A percentile compares a stretch with the other conserved stretches of the same genome.
These are phyloP conservation scores for Mucor racemosus DNA, from an alignment of 371 early-diverging fungal genomes.

Conservation along the genomic window DNA sequence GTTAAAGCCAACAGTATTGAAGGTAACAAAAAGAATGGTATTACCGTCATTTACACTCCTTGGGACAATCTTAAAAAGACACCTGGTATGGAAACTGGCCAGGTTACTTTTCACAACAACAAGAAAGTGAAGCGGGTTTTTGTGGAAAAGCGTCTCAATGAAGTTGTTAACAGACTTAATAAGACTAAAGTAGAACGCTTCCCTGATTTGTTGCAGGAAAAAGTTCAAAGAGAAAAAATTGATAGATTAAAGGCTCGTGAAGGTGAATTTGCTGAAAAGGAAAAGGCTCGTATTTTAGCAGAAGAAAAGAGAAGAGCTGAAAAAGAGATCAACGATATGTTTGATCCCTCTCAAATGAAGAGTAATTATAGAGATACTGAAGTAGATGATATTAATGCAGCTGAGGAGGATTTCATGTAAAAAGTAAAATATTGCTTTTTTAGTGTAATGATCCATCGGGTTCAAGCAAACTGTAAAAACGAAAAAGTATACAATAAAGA, in stretches of 20 bases:
- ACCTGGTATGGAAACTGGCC: conserved; percentile 93
- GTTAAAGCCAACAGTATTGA: conserved; percentile 89
- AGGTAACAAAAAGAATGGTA: conserved; percentile 77
- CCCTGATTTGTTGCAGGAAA: conserved; percentile 80
- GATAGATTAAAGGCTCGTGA: conserved; percentile 51
- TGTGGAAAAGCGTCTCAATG: conserved; percentile 81
- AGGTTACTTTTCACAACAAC: conserved; percentile 88
- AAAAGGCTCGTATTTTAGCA: conserved; percentile 35
- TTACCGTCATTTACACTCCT: conserved; percentile 94
- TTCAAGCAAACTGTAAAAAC: too few species aligned
- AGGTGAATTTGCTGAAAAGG: conserved; percentile 58
- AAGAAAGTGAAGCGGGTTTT: conserved; percentile 79
- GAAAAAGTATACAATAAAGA: too few species aligned
- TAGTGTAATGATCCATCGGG: too few species aligned
- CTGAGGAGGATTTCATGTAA: conserved; percentile 82
- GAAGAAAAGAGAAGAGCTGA: conserved; percentile 53
- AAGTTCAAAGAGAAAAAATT: conserved; percentile 67
- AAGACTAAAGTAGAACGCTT: conserved; percentile 84
- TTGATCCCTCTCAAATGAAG: conserved; percentile 63
- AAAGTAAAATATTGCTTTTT: not conserved
- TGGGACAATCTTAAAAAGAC: conserved; percentile 93
- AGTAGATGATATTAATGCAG: conserved; percentile 61
- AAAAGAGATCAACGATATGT: conserved; percentile 58
- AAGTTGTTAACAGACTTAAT: conserved; percentile 90
- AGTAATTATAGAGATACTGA: conserved; percentile 62